Base-by-base conservation (phyloP, 1,284 basidiomycete species). In the Salmacisia buchloeana region DNA sequence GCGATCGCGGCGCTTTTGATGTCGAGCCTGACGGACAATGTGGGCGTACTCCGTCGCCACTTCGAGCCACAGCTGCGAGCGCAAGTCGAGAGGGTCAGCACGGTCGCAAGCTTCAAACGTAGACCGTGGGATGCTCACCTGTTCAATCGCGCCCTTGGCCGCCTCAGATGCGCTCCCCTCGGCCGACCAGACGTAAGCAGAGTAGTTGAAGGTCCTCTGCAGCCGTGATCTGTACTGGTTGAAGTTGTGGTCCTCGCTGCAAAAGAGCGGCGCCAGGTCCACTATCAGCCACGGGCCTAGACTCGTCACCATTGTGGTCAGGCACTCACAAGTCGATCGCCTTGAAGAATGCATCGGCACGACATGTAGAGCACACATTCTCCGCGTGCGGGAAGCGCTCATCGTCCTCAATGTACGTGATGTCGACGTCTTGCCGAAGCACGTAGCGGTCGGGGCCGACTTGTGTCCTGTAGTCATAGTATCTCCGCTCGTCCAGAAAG, bases 331-430 rank as follows among this genome's bases (percentile, higher is more conserved):
- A 7, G 12, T 2, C 23, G 41, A 43, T 43, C 6, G 41, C 49
- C 18, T 27, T 54, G 15, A 54, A 33, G 49, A 54, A 54, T 3
- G 49, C 49, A 12, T 54, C 49, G 49, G 25, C 6, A 18, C 49
- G 25, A 31, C 49, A 54, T 31, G 49, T 31, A 15, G 49, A 54
- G 29, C 49, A 54, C 2, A 54, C 29, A 31, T n/a, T 54, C 15
- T 54, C 49, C 23, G 49, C 49, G 18, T 54, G 49, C 9, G 49
- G 49, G 27, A 54, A 54, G 13, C 49, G 49, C 29, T 54, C 49
- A 5, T 54, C 49, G 21, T 54, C 49, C 13, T 54, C 49, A 12
- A 54, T n/a, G 31, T 54, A 54, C 12, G 49, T 31, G 21, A 54
- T 54, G 49, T 54, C 49, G 29, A 54, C 49, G 27, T 54, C 49